A percentile compares a stretch with the other conserved stretches of the same genome.
phyloP scores from a whole-genome alignment of 2,329 filamentous ascomycete genomes.

The Fusarium sp. region DNA sequence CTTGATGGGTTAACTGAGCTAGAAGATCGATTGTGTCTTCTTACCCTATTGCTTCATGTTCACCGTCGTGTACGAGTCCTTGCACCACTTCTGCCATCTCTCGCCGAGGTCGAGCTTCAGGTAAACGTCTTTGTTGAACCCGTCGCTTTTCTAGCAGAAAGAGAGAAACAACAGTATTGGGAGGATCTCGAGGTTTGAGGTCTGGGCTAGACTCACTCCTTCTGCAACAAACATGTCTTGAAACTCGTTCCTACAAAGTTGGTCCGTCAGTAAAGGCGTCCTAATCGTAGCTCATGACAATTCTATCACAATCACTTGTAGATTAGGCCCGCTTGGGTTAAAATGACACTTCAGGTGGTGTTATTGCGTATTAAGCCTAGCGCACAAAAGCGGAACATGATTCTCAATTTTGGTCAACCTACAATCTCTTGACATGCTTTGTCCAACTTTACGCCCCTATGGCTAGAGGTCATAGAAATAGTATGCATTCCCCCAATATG shows the following conservation, averaged over 20 bases:
- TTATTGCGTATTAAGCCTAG: not conserved
- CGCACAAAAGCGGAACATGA: not conserved
- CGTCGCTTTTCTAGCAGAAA: too few species aligned
- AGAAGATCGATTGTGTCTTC: too few species aligned
- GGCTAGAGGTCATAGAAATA: not conserved
- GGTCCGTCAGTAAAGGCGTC: not conserved
- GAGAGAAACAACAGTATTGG: too few species aligned
- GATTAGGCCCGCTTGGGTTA: not conserved
- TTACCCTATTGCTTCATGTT: too few species aligned
- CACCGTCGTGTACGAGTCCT: too few species aligned
- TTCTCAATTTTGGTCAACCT: not conserved
- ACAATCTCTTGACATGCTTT: not conserved
- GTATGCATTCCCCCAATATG: not conserved
- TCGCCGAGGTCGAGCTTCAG: too few species aligned
- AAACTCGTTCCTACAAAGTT: not conserved
- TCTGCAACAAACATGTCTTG: not conserved
- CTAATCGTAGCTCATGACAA: not conserved
- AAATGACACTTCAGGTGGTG: not conserved
- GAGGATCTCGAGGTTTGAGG: too few species aligned
- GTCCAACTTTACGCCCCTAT: not conserved
- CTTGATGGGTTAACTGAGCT: too few species aligned
- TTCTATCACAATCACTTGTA: not conserved
- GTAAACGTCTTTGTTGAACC: too few species aligned
- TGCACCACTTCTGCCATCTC: too few species aligned
- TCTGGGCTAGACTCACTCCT: too few species aligned